A percentile compares a stretch with the other conserved stretches of the same genome.
Evolutionary conservation across 2,329 filamentous ascomycete genomes (phyloP).

Genomic region (Myriangium duriaei): DNA sequence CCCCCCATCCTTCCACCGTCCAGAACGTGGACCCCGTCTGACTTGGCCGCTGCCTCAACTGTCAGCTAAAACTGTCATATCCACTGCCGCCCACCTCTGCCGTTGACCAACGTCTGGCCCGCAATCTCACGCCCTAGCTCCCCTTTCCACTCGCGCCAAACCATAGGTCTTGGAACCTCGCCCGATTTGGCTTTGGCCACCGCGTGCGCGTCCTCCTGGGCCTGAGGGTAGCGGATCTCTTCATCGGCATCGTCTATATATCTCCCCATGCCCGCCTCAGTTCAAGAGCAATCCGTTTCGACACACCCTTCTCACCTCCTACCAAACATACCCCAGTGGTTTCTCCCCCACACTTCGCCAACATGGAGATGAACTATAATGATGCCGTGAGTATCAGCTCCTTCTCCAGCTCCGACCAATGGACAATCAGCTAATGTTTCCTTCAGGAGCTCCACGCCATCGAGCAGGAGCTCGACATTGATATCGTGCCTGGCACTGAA

Average conservation of each 20-base stretch:
- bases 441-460: slow-evolving; percentile 32
- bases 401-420: background rate
- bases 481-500: slow-evolving; percentile 46
- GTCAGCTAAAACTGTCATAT: too few species aligned
- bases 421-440: background rate
- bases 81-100: background rate
- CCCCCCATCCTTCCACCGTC: too few species aligned
- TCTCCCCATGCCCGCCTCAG: background rate
- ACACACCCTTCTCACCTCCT: slow-evolving; percentile 2
- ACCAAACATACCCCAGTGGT: slow-evolving; percentile 3
- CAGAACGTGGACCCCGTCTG: too few species aligned
- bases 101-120: background rate
- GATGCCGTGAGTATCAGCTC: slow-evolving; percentile 23
- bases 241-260: background rate
- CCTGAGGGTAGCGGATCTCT: too few species aligned
- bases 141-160: background rate
- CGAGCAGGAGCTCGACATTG: slow-evolving; percentile 39
- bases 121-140: background rate
- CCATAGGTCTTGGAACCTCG: too few species aligned
- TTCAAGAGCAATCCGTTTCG: slow-evolving; percentile 7
- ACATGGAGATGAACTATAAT: slow-evolving; percentile 39
- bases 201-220: background rate
- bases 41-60: too few species aligned
- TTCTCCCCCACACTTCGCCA: slow-evolving; percentile 10
- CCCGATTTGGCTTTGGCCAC: background rate